These are phyloP conservation scores for Silene uniflora DNA, from an alignment of 148 eudicot species.

Conservation along the genomic window DNA sequence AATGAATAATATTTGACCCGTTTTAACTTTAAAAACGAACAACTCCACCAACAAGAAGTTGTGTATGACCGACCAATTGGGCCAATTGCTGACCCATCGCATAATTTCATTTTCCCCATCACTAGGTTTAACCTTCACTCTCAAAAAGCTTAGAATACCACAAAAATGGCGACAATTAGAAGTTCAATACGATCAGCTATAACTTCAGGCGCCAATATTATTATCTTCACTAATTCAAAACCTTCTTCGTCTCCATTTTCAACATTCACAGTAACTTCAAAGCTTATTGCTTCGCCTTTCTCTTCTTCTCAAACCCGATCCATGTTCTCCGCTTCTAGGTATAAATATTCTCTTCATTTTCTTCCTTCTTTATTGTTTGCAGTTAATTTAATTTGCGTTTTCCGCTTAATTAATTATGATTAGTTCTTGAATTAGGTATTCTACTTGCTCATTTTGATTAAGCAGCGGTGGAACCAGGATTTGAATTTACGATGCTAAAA, in stretches of 20 bases:
- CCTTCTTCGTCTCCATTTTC: constrained; percentile 1
- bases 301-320: constrained; percentile 33
- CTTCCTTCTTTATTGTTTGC: neutral
- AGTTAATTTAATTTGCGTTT: neutral
- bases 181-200: constrained; percentile 26
- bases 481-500: no score
- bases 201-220: constrained; percentile 22
- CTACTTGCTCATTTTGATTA: no score
- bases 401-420: neutral
- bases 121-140: neutral
- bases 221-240: constrained; percentile 22
- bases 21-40: no score
- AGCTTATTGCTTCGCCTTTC: constrained; percentile 18
- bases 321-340: constrained; percentile 37
- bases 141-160: neutral
- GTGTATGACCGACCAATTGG: neutral
- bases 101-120: neutral
- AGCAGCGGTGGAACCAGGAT: no score
- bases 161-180: constrained; percentile 20
- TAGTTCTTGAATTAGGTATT: no score
- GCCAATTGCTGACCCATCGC: neutral
- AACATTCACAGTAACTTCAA: neutral
- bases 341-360: neutral
- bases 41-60: no score
- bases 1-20: no score